A percentile compares a stretch with the other conserved stretches of the same genome.
Conservation (phyloP, 1,139 yeast genomes). For the Zygosaccharomyces sapae region DNA sequence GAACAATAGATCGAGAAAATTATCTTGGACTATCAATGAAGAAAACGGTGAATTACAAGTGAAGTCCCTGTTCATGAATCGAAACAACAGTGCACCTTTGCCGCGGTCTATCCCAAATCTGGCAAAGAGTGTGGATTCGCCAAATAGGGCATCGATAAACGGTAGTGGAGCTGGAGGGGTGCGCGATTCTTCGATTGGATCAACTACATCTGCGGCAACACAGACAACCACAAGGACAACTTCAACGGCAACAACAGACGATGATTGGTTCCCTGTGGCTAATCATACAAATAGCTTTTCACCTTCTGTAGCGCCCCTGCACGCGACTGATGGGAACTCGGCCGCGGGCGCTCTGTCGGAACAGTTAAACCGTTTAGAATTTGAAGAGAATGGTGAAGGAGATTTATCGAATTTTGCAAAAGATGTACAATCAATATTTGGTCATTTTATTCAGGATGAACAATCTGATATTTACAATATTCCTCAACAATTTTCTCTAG, state of each 20-base stretch:
- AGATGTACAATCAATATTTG: slow-evolving; percentile 15
- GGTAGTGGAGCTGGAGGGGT: not conserved
- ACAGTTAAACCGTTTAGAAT: slow-evolving; percentile 5
- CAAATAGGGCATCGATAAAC: not conserved
- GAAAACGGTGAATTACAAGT: slow-evolving; percentile 13
- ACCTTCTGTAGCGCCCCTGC: not conserved
- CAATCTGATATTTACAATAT: slow-evolving; percentile 7
- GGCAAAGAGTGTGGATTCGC: not conserved
- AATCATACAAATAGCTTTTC: not conserved
- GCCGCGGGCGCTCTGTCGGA: slow-evolving; percentile 7
- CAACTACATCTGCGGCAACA: not conserved
- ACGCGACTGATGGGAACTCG: not conserved
- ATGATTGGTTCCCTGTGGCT: not conserved
- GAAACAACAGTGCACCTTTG: slow-evolving; percentile 2
- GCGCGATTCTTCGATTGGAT: not conserved
- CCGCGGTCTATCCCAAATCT: not conserved
- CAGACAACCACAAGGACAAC: not conserved
- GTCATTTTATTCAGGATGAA: slow-evolving; percentile 14
- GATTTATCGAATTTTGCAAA: slow-evolving; percentile 10
- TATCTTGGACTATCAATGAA: slow-evolving; percentile 15
- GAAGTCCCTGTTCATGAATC: slow-evolving; percentile 12
- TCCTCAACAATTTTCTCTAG: not conserved
- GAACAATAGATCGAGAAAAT: slow-evolving; percentile 3
- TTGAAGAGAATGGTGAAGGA: slow-evolving; percentile 7
- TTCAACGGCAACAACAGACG: not conserved